Percentiles rank a stretch among this genome's conserved stretches.
Evolutionary conservation across 495 filamentous ascomycete species (phyloP).

Genomic region (Penicillium pancosmium): DNA sequence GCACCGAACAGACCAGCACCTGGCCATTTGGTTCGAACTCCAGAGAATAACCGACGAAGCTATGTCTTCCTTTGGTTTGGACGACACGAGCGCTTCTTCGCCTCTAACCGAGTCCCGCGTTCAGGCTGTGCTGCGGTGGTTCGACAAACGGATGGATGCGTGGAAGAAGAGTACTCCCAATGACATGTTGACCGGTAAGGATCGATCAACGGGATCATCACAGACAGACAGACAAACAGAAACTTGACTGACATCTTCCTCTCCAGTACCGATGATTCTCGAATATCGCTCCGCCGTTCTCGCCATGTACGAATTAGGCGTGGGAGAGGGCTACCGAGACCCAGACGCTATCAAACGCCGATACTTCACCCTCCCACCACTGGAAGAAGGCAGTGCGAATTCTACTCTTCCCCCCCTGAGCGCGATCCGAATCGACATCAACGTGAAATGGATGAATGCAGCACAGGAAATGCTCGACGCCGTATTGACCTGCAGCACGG

Average conservation of each 20-base stretch:
- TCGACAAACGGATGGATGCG: slow-evolving; percentile 47
- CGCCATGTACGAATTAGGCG: slow-evolving; percentile 53
- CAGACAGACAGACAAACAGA: not conserved
- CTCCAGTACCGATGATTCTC: slow-evolving; percentile 43
- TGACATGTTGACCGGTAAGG: slow-evolving; percentile 45
- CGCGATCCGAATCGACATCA: slow-evolving; percentile 51
- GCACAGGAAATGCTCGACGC: slow-evolving; percentile 52
- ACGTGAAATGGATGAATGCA: slow-evolving; percentile 51
- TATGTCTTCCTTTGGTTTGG: slow-evolving; percentile 49
- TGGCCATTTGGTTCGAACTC: slow-evolving; percentile 50
- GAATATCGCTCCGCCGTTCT: slow-evolving; percentile 51
- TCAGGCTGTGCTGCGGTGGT: slow-evolving; percentile 50
- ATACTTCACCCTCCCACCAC: slow-evolving; percentile 43
- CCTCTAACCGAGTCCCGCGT: slow-evolving; percentile 47
- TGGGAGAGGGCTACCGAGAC: slow-evolving; percentile 54
- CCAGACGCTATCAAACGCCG: slow-evolving; percentile 45
- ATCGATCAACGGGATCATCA: slow-evolving; percentile 6
- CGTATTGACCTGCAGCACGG: slow-evolving; percentile 42
- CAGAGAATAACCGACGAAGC: slow-evolving; percentile 53
- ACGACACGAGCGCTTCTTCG: slow-evolving; percentile 47
- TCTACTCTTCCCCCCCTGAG: slow-evolving; percentile 34
- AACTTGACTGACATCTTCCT: slow-evolving; percentile 27
- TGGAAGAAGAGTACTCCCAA: slow-evolving; percentile 46
- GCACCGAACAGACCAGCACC: slow-evolving; percentile 40
- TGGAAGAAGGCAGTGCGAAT: slow-evolving; percentile 31